phyloP scores from a whole-genome alignment of 768 basidiomycete genomes.

The Exidia glandulosa region DNA sequence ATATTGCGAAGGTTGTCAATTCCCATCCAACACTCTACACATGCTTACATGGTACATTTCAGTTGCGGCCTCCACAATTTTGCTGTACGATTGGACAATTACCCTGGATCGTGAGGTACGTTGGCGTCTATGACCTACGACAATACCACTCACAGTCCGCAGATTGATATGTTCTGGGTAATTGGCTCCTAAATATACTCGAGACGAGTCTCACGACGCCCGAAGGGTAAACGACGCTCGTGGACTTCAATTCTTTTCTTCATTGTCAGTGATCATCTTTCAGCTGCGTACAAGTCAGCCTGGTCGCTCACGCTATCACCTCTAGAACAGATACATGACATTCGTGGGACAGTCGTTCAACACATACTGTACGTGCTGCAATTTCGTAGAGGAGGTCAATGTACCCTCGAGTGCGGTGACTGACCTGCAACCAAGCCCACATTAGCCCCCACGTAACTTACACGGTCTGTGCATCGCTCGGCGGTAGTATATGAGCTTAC shows the following conservation, averaged over 20 bases:
- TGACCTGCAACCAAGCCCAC: background rate
- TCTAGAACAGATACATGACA: background rate
- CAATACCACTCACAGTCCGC: background rate
- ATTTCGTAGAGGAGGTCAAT: no score
- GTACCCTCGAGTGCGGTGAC: no score
- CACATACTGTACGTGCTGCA: background rate
- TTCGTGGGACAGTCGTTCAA: background rate
- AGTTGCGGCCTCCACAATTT: background rate
- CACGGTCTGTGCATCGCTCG: background rate
- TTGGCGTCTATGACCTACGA: background rate
- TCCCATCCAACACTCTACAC: background rate
- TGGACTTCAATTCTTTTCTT: background rate
- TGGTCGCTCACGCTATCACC: background rate
- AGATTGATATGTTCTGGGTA: background rate
- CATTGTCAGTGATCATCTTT: background rate
- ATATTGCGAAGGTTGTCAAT: background rate
- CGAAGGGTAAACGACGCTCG: background rate
- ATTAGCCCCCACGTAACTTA: background rate
- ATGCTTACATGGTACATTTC: background rate
- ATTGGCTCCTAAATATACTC: background rate
- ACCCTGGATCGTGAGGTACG: background rate
- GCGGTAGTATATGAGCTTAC: background rate
- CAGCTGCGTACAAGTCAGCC: background rate
- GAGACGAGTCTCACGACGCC: background rate
- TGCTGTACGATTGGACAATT: background rate